A percentile compares a stretch with the other conserved stretches of the same genome.
phyloP scores from a whole-genome alignment of 441 rosid species.

The Aquilaria agallochum region DNA sequence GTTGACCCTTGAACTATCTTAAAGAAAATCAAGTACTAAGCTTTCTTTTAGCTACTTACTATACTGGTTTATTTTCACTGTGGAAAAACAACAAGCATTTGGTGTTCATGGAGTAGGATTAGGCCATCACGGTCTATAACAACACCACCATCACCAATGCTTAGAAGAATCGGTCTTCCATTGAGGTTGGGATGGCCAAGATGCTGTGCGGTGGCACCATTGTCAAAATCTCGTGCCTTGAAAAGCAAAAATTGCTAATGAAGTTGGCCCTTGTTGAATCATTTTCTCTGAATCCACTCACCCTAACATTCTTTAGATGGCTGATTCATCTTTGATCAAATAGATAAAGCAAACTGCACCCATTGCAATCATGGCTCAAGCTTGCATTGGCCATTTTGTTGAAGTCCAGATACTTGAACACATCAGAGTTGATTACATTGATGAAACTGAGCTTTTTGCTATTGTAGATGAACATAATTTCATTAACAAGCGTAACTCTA shows the following conservation, averaged over 20 bases:
- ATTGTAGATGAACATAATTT: conserved; percentile 60
- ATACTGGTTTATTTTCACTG: not conserved
- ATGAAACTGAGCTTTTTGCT: conserved; percentile 63
- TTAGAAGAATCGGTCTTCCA: conserved; percentile 62
- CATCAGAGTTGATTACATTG: conserved; percentile 62
- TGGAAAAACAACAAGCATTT: conserved; percentile 17
- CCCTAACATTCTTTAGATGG: conserved; percentile 57
- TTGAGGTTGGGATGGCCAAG: conserved; percentile 65
- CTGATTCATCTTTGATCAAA: conserved; percentile 58
- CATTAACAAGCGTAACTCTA: conserved; percentile 77
- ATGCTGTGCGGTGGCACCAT: conserved; percentile 78
- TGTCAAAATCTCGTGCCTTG: conserved; percentile 37
- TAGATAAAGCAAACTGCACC: conserved; percentile 56
- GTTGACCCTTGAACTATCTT: not conserved
- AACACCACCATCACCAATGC: conserved; percentile 53
- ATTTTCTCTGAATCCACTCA: conserved; percentile 30
- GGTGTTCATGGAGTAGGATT: conserved; percentile 55
- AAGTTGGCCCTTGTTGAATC: conserved; percentile 68
- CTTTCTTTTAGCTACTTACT: not conserved
- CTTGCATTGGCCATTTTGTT: conserved; percentile 85
- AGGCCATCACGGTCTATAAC: conserved; percentile 69
- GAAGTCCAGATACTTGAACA: conserved; percentile 86
- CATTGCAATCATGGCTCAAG: conserved; percentile 56
- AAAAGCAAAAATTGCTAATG: conserved; percentile 74
- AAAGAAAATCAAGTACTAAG: too few species aligned